Percentiles rank a stretch among this genome's conserved stretches.
These are phyloP conservation scores for Calamus simplicifolius DNA, from an alignment of 176 grass and related monocot species.

Conservation along the genomic window DNA sequence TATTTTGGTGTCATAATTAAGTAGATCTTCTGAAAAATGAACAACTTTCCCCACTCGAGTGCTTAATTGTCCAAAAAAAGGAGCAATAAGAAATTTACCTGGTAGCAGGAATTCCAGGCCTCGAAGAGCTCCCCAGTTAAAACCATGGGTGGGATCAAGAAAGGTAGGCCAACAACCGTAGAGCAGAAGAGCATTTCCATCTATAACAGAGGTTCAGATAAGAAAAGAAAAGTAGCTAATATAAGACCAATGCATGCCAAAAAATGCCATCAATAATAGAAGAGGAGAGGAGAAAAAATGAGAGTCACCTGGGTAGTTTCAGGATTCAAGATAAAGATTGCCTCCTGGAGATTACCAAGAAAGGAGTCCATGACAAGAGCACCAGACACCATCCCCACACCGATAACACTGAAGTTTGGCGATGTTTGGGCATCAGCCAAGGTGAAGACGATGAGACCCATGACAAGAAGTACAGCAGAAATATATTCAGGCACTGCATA, in stretches of 20 bases:
- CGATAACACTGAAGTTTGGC: slow-evolving; percentile 70
- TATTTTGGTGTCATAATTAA: no score
- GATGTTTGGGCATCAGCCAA: slow-evolving; percentile 77
- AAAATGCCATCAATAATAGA: background rate
- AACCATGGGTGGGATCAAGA: slow-evolving; percentile 65
- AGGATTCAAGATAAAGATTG: slow-evolving; percentile 82
- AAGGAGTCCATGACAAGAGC: slow-evolving; percentile 89
- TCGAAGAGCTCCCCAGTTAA: slow-evolving; percentile 71
- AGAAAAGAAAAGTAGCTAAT: no score
- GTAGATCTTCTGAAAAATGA: no score
- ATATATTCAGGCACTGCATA: slow-evolving; percentile 70
- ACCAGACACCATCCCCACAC: slow-evolving; percentile 69
- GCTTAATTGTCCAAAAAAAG: no score
- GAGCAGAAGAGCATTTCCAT: slow-evolving; percentile 99
- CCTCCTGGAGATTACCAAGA: slow-evolving; percentile 80
- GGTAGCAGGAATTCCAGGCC: slow-evolving; percentile 71
- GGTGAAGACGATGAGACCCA: slow-evolving; percentile 76
- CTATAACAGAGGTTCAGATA: slow-evolving; percentile 4
- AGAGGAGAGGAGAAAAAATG: background rate
- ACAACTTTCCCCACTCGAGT: no score
- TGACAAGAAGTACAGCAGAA: slow-evolving; percentile 65
- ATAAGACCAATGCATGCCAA: no score
- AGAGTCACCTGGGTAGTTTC: slow-evolving; percentile 62
- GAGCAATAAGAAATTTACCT: slow-evolving; percentile 23
- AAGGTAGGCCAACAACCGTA: slow-evolving; percentile 74